Evolutionary conservation across 78 protist species (phyloP).

Genomic region (Isochrysis galbana): DNA sequence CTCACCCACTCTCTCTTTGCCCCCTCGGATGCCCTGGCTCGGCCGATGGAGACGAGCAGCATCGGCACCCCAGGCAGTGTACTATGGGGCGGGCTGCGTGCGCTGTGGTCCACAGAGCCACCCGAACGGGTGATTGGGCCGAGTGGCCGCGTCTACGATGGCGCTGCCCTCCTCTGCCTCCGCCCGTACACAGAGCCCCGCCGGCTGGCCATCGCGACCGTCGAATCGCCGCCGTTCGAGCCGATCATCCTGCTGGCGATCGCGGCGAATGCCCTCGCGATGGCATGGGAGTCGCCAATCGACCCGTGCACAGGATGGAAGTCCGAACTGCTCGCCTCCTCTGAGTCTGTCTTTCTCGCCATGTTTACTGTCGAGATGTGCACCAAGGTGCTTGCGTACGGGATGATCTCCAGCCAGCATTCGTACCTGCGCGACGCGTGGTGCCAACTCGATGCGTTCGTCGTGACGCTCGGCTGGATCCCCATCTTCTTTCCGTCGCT

Average conservation of each 20-base stretch:
- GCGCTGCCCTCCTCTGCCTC: not conserved
- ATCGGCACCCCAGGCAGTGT: too few species aligned
- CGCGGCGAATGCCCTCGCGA: not conserved
- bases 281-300: not conserved
- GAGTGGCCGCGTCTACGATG: not conserved
- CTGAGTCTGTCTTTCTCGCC: not conserved
- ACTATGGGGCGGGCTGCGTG: too few species aligned
- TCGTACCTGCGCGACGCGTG: constrained; percentile 49
- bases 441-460: constrained; percentile 37
- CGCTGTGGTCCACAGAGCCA: too few species aligned
- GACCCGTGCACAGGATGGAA: not conserved
- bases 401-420: not conserved
- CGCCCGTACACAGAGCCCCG: not conserved
- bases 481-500: not conserved
- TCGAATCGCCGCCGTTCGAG: not conserved
- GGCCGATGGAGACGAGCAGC: too few species aligned
- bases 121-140: too few species aligned
- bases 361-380: constrained; percentile 18
- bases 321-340: not conserved
- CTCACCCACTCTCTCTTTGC: too few species aligned
- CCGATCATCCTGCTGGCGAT: not conserved
- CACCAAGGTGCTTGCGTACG: constrained; percentile 16
- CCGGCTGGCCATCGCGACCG: not conserved
- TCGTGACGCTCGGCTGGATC: not conserved
- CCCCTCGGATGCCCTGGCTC: too few species aligned